A percentile compares a stretch with the other conserved stretches of the same genome.
phyloP scores from a whole-genome alignment of 257 asterid genomes.

The Paulownia fortunei region DNA sequence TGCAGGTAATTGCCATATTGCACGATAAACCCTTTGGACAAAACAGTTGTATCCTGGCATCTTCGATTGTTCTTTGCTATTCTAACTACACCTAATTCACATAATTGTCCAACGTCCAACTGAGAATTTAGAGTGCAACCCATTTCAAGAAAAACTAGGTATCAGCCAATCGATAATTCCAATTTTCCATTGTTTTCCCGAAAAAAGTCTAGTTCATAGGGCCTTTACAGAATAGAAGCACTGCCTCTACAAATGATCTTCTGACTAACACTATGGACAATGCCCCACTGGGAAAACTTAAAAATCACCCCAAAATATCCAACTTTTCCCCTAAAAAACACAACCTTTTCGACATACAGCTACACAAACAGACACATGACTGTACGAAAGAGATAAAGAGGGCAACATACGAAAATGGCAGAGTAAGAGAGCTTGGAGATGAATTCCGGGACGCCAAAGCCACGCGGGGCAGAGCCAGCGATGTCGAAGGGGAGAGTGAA shows the following conservation, averaged over 20 bases:
- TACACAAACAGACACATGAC: not conserved
- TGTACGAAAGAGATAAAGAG: not conserved
- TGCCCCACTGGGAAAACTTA: not conserved
- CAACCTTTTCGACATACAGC: conserved; percentile 4
- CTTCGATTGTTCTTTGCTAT: not conserved
- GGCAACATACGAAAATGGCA: conserved; percentile 71
- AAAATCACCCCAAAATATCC: not conserved
- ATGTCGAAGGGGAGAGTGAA: conserved; percentile 87
- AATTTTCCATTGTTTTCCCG: not conserved
- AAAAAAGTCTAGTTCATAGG: not conserved
- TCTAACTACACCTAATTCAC: not conserved
- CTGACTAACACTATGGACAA: not conserved
- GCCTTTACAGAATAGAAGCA: not conserved
- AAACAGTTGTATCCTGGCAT: not conserved
- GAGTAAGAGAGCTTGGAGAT: conserved; percentile 87
- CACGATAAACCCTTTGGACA: not conserved
- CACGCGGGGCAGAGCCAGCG: conserved; percentile 99
- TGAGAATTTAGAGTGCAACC: not conserved
- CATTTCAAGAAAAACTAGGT: not conserved
- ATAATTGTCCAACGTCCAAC: not conserved
- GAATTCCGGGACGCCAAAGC: conserved; percentile 93
- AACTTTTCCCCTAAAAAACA: not conserved
- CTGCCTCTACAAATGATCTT: not conserved
- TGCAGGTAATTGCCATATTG: conserved; percentile 14
- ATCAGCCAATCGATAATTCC: not conserved